These are phyloP conservation scores for Ustanciosporium gigantosporum DNA, from an alignment of 1,284 basidiomycete species.

Conservation along the genomic window DNA sequence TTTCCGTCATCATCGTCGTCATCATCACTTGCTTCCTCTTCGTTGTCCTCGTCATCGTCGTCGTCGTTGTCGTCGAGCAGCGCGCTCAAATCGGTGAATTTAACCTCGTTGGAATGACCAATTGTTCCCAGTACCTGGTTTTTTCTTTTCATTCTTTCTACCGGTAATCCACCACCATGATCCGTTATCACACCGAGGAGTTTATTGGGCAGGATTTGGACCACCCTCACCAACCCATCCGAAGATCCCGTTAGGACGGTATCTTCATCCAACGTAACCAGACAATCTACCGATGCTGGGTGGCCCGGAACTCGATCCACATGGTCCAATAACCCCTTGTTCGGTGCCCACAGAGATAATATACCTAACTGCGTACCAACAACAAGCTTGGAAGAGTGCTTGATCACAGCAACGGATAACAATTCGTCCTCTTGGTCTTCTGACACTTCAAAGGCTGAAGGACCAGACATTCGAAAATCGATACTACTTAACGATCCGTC, in stretches of 20 bases:
- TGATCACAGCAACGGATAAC: slow-evolving; percentile 79
- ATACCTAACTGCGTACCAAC: slow-evolving; percentile 89
- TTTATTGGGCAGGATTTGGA: slow-evolving; percentile 86
- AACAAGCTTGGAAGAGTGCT: slow-evolving; percentile 77
- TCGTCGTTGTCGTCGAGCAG: slow-evolving; percentile 64
- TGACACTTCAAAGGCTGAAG: slow-evolving; percentile 72
- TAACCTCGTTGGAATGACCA: slow-evolving; percentile 85
- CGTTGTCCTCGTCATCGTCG: slow-evolving; percentile 25
- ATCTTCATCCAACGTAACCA: slow-evolving; percentile 69
- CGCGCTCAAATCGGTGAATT: slow-evolving; percentile 77
- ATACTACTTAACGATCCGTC: slow-evolving; percentile 89
- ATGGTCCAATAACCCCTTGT: slow-evolving; percentile 84
- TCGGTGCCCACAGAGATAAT: slow-evolving; percentile 85
- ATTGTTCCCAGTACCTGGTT: slow-evolving; percentile 85
- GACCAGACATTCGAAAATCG: slow-evolving; percentile 64
- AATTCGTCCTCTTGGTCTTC: slow-evolving; percentile 97
- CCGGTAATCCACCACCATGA: slow-evolving; percentile 79
- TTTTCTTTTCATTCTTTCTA: slow-evolving; percentile 77
- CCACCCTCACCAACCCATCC: slow-evolving; percentile 85
- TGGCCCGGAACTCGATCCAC: slow-evolving; percentile 90
- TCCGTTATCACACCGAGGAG: slow-evolving; percentile 86
- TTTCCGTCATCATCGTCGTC: slow-evolving; percentile 10
- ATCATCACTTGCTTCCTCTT: slow-evolving; percentile 15
- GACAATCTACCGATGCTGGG: slow-evolving; percentile 69
- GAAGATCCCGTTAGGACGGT: slow-evolving; percentile 86